Conservation (phyloP, 495 filamentous ascomycete genomes). For the Aspergillus mulundensis region DNA sequence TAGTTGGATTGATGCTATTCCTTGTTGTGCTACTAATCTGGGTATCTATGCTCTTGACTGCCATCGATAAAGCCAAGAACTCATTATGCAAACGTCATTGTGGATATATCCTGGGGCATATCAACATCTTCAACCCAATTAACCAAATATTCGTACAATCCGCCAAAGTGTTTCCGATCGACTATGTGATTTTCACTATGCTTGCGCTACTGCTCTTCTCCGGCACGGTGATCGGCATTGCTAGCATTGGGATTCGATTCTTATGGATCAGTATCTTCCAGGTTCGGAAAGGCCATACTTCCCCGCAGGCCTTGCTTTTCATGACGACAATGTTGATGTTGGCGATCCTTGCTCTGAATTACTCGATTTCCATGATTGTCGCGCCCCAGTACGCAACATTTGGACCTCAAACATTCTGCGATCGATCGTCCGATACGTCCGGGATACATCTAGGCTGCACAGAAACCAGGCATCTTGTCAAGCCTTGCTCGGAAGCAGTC, state of each 20-base stretch:
- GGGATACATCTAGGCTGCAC: slow-evolving; percentile 72
- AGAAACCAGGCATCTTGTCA: slow-evolving; percentile 65
- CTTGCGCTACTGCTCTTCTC: slow-evolving; percentile 82
- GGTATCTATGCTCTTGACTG: slow-evolving; percentile 90
- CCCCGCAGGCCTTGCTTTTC: slow-evolving; percentile 87
- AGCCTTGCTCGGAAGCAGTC: slow-evolving; percentile 72
- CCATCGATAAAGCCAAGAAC: slow-evolving; percentile 93
- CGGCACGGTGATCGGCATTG: slow-evolving; percentile 79
- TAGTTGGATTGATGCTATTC: slow-evolving; percentile 77
- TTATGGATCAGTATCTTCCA: slow-evolving; percentile 90
- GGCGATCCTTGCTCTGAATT: slow-evolving; percentile 85
- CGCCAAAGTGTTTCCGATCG: slow-evolving; percentile 81
- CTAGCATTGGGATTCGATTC: slow-evolving; percentile 86
- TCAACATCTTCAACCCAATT: slow-evolving; percentile 90
- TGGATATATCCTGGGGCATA: slow-evolving; percentile 88
- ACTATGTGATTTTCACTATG: slow-evolving; percentile 82
- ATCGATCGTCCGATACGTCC: slow-evolving; percentile 51
- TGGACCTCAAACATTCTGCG: slow-evolving; percentile 92
- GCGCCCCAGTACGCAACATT: slow-evolving; percentile 94
- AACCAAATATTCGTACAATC: slow-evolving; percentile 87
- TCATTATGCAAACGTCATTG: slow-evolving; percentile 86
- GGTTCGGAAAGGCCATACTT: slow-evolving; percentile 81
- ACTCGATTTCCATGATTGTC: slow-evolving; percentile 82
- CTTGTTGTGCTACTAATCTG: slow-evolving; percentile 68
- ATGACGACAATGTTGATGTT: slow-evolving; percentile 87